phyloP scores from a whole-genome alignment of 441 rosid species.

The Bruguiera hainesii region DNA sequence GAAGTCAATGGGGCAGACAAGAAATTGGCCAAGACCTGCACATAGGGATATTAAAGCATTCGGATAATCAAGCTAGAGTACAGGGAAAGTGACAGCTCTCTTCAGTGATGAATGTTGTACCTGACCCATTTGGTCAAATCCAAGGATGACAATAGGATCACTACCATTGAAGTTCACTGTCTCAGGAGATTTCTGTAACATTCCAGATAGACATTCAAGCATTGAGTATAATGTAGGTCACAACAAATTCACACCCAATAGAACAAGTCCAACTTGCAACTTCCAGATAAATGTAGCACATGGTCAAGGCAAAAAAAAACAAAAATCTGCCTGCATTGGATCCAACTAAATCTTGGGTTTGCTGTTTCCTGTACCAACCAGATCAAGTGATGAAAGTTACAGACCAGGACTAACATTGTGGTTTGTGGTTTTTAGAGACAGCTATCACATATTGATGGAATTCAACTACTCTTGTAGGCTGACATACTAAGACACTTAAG shows the following conservation, averaged over 20 bases:
- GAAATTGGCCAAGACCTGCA: conserved; percentile 91
- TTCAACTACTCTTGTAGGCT: conserved; percentile 11
- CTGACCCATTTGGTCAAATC: conserved; percentile 99
- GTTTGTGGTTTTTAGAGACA: background rate
- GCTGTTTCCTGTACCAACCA: too few relatives aligned
- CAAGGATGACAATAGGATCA: conserved; percentile 87
- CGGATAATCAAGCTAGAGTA: conserved; percentile 2
- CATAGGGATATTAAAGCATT: conserved; percentile 18
- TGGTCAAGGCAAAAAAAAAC: too few relatives aligned
- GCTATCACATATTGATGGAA: conserved; percentile 1
- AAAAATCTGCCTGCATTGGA: too few relatives aligned
- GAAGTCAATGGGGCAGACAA: conserved; percentile 78
- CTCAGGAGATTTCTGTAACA: conserved; percentile 52
- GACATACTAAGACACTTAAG: conserved; percentile 12
- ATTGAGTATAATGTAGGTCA: conserved; percentile 9
- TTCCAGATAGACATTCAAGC: conserved; percentile 8
- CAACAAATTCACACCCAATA: background rate
- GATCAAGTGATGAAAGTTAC: too few relatives aligned
- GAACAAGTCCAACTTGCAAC: background rate
- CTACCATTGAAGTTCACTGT: conserved; percentile 58
- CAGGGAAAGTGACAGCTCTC: conserved; percentile 1
- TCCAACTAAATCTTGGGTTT: too few relatives aligned
- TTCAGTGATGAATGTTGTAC: conserved; percentile 29
- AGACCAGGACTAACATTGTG: too few relatives aligned
- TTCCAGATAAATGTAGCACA: too few relatives aligned